These are phyloP conservation scores for Lonicera japonica DNA, from an alignment of 129 eudicot genomes.

Conservation along the genomic window DNA sequence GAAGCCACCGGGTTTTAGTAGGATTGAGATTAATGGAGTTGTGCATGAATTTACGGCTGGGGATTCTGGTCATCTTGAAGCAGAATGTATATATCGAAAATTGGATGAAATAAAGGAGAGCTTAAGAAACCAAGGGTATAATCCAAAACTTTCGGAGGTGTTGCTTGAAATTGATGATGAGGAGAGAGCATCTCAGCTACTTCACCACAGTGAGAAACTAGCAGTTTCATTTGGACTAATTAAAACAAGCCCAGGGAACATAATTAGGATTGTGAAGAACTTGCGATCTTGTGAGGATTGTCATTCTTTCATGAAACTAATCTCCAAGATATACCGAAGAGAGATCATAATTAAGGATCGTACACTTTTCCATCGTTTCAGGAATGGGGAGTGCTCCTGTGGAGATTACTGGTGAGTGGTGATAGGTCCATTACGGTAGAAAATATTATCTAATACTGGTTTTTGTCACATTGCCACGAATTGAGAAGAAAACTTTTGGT, in stretches of 20 bases:
- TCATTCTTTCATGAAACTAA: slow-evolving; percentile 39
- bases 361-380: slow-evolving; percentile 39
- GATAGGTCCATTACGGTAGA: slow-evolving; percentile 5
- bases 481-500: no score
- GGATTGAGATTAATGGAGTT: slow-evolving; percentile 30
- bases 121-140: slow-evolving; percentile 25
- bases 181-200: slow-evolving; percentile 36
- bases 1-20: slow-evolving; percentile 39
- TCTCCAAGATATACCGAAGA: slow-evolving; percentile 32
- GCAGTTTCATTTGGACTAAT: slow-evolving; percentile 38
- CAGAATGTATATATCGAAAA: slow-evolving; percentile 22
- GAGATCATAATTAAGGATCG: slow-evolving; percentile 46
- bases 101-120: slow-evolving; percentile 28
- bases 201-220: slow-evolving; percentile 51
- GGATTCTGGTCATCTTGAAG: slow-evolving; percentile 29
- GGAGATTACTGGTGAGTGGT: slow-evolving; percentile 50
- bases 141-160: slow-evolving; percentile 29
- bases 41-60: slow-evolving; percentile 43
- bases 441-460: no score
- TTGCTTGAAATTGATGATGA: slow-evolving; percentile 41
- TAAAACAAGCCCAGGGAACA: slow-evolving; percentile 28
- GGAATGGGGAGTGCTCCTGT: slow-evolving; percentile 45
- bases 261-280: slow-evolving; percentile 41
- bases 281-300: slow-evolving; percentile 50
- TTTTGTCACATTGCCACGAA: no score